Evolutionary conservation across 2,329 filamentous ascomycete species (phyloP).

Genomic region (Alternaria arborescens): DNA sequence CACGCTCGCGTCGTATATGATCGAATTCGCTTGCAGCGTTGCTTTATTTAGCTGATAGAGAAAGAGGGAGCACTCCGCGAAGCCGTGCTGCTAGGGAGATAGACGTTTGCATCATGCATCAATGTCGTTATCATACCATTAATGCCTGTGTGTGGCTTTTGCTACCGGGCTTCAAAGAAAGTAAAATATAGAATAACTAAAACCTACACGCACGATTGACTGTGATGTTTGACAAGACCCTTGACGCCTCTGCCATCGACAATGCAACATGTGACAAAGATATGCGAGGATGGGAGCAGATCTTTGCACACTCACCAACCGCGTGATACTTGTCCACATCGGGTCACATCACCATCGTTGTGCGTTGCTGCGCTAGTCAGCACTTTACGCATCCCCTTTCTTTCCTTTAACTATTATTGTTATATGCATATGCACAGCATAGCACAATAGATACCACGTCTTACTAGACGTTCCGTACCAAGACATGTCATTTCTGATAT

Average conservation of each 20-base stretch:
- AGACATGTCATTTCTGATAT: neutral
- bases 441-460: neutral
- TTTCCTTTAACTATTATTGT: neutral
- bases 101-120: neutral
- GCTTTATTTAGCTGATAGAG: neutral
- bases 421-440: neutral
- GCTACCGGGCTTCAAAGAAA: slow-evolving; percentile 1
- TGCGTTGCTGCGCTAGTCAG: neutral
- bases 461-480: neutral
- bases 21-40: neutral
- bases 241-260: neutral
- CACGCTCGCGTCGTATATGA: neutral
- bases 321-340: neutral
- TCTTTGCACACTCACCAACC: neutral
- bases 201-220: neutral
- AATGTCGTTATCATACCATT: neutral
- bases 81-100: neutral
- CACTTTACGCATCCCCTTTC: neutral
- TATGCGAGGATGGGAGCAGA: too few species aligned
- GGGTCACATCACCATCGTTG: neutral
- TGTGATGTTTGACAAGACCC: neutral
- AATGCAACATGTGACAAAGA: too few species aligned
- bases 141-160: neutral
- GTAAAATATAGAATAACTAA: slow-evolving; percentile 1
- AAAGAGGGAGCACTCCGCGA: neutral